Evolutionary conservation across 305 asterid genomes (phyloP).

Genomic region (Solanum hybrid): DNA sequence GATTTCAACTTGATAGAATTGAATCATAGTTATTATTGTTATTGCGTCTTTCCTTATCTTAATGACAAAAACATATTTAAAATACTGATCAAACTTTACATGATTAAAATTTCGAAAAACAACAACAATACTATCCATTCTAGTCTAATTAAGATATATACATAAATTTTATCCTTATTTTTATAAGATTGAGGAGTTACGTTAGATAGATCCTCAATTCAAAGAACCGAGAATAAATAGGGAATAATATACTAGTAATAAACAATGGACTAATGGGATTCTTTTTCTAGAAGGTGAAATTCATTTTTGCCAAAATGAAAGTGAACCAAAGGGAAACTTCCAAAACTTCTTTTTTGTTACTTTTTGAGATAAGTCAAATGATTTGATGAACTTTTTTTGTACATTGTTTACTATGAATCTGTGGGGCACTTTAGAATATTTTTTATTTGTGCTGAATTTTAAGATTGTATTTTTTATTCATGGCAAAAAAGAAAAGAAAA

Average conservation of each 20-base stretch:
- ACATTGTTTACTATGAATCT: not conserved
- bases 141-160: not conserved
- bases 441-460: not conserved
- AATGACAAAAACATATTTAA: not conserved
- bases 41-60: not conserved
- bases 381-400: not conserved
- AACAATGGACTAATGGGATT: not conserved
- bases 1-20: not conserved
- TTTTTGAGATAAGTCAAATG: not conserved
- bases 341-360: not conserved
- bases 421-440: not conserved
- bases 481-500: not conserved
- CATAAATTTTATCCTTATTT: not conserved
- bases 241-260: not conserved
- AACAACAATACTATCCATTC: not conserved
- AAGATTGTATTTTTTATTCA: not conserved
- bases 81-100: not conserved
- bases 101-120: not conserved
- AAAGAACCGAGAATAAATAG: too few relatives aligned
- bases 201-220: not conserved
- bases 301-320: not conserved
- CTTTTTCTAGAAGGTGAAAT: not conserved
- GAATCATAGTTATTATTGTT: not conserved
- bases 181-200: fast-evolving
- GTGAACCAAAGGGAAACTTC: not conserved